Percentiles rank a stretch among this genome's conserved stretches.
phyloP scores from a whole-genome alignment of 495 filamentous ascomycete genomes.

The Annulohypoxylon bovei region DNA sequence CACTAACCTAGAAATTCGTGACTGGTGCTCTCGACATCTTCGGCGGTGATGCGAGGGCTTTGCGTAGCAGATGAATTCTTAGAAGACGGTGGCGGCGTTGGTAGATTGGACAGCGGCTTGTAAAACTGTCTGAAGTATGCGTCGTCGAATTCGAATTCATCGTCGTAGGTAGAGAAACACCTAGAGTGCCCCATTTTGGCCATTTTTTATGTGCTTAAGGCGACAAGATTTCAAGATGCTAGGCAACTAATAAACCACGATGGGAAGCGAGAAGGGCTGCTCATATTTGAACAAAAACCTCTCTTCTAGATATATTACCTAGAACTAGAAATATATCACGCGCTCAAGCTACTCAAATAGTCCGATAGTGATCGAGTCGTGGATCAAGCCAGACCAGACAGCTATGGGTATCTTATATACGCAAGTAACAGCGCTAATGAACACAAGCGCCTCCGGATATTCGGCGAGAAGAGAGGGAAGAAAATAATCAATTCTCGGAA shows the following conservation, averaged over 20 bases:
- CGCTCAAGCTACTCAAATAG: constrained; percentile 38
- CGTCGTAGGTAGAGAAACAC: constrained; percentile 51
- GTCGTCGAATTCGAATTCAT: constrained; percentile 62
- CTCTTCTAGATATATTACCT: constrained; percentile 21
- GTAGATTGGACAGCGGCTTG: constrained; percentile 67
- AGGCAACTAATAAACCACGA: constrained; percentile 32
- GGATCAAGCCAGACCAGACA: constrained; percentile 14
- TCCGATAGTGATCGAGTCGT: constrained; percentile 15
- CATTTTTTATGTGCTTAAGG: constrained; percentile 12
- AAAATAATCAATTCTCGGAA: constrained; percentile 37
- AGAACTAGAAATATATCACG: constrained; percentile 39
- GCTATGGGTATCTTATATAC: constrained; percentile 31
- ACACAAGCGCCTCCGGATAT: constrained; percentile 31
- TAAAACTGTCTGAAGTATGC: constrained; percentile 66
- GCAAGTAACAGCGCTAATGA: constrained; percentile 14
- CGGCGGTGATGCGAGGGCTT: constrained; percentile 52
- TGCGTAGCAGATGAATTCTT: constrained; percentile 52
- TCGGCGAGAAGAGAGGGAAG: constrained; percentile 28
- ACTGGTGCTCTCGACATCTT: constrained; percentile 55
- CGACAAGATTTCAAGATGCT: constrained; percentile 30
- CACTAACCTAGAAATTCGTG: constrained; percentile 59
- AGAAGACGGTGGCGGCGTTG: constrained; percentile 66
- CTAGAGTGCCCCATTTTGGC: constrained; percentile 46
- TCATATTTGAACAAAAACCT: constrained; percentile 42
- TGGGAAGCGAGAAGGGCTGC: constrained; percentile 31